Evolutionary conservation across 306 rosid genomes (phyloP).

Genomic region (Cajanus cajan): DNA sequence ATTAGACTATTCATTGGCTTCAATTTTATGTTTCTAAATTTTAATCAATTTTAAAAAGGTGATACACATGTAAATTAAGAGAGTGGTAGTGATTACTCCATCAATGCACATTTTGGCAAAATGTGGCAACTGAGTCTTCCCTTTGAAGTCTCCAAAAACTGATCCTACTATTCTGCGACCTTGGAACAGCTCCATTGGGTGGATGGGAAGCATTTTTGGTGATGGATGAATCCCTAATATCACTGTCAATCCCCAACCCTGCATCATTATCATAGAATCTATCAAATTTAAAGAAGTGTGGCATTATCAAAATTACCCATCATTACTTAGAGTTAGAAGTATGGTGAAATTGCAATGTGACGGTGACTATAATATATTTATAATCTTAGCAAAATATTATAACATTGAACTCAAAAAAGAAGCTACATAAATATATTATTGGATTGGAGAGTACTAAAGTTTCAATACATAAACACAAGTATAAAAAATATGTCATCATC

Average conservation of each 20-base stretch:
- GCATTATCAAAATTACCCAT: neutral
- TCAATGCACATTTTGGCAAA: slow-evolving; percentile 56
- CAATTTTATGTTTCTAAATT: neutral
- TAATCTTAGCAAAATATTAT: neutral
- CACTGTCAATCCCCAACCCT: slow-evolving; percentile 87
- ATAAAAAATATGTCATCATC: too few relatives aligned
- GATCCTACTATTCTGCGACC: slow-evolving; percentile 62
- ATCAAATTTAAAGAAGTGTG: too few relatives aligned
- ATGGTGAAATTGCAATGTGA: neutral
- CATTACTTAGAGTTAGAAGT: neutral
- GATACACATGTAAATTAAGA: neutral
- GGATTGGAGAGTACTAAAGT: too few relatives aligned
- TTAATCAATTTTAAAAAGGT: neutral
- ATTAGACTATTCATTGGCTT: neutral
- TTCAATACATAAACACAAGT: too few relatives aligned
- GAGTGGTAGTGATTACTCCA: slow-evolving; percentile 43
- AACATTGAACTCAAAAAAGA: neutral
- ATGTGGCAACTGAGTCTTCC: slow-evolving; percentile 63
- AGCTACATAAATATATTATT: neutral
- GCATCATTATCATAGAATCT: neutral
- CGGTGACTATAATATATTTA: neutral
- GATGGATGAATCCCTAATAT: slow-evolving; percentile 63
- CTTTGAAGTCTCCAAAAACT: slow-evolving; percentile 81
- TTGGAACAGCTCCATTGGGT: slow-evolving; percentile 72
- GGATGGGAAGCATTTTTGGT: slow-evolving; percentile 67